These are phyloP conservation scores for Multifurca ochricompacta DNA, from an alignment of 768 basidiomycete genomes.

Conservation along the genomic window DNA sequence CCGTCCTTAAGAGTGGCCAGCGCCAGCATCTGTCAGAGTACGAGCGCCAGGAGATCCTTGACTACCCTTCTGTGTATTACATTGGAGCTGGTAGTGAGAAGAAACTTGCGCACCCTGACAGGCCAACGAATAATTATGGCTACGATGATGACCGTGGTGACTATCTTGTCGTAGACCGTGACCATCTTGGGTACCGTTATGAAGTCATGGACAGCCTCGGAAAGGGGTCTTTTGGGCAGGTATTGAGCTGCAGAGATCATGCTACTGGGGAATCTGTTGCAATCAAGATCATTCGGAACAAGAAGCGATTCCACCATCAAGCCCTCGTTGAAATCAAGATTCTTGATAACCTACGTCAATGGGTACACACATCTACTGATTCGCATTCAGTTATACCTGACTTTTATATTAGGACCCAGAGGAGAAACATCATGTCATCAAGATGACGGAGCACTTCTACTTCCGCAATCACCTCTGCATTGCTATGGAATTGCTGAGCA, in stretches of 20 bases:
- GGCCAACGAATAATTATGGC: slow-evolving; percentile 78
- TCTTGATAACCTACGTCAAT: slow-evolving; percentile 91
- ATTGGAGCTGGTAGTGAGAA: slow-evolving; percentile 76
- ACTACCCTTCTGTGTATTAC: slow-evolving; percentile 78
- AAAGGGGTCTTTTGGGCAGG: slow-evolving; percentile 98
- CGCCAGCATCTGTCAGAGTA: slow-evolving; percentile 73
- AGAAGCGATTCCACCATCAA: slow-evolving; percentile 98
- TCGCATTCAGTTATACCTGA: not conserved
- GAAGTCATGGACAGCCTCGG: slow-evolving; percentile 89
- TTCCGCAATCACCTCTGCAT: slow-evolving; percentile 98
- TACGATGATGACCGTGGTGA: slow-evolving; percentile 99
- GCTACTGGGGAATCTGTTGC: slow-evolving; percentile 94
- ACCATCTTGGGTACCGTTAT: slow-evolving; percentile 97
- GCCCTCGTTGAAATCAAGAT: slow-evolving; percentile 99
- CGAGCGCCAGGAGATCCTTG: slow-evolving; percentile 86
- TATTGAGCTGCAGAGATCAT: slow-evolving; percentile 91
- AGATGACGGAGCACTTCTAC: slow-evolving; percentile 98
- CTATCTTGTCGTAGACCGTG: slow-evolving; percentile 81
- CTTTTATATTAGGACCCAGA: slow-evolving; percentile 66
- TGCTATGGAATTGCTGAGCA: slow-evolving; percentile 94
- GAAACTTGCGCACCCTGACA: slow-evolving; percentile 68
- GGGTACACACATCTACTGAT: slow-evolving; percentile 50
- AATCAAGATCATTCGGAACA: slow-evolving; percentile 98
- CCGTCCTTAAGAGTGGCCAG: slow-evolving; percentile 56
- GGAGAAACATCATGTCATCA: slow-evolving; percentile 94